Conservation (phyloP, 2,329 filamentous ascomycete species). For the Alternaria triticina region DNA sequence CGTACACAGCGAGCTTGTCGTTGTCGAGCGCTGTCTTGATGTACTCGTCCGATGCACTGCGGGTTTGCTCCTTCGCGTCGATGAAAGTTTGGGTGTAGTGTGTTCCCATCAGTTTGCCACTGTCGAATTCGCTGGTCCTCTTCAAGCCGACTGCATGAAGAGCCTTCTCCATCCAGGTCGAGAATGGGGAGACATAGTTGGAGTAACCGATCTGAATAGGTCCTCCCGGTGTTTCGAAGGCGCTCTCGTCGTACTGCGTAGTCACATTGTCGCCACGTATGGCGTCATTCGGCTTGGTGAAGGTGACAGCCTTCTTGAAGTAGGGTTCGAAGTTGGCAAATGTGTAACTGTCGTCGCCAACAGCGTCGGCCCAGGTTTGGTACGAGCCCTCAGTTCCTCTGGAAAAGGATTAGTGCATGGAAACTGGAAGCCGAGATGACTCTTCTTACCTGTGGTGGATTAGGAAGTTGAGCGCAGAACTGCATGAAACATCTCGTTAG, state of each 20-base stretch:
- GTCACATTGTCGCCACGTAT: slow-evolving; percentile 13
- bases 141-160: slow-evolving; percentile 20
- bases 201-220: slow-evolving; percentile 26
- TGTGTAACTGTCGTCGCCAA: background rate
- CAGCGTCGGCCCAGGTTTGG: background rate
- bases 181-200: slow-evolving; percentile 22
- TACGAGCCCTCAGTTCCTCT: background rate
- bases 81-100: slow-evolving; percentile 33
- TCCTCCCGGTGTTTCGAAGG: slow-evolving; percentile 1
- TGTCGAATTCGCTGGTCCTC: slow-evolving; percentile 15
- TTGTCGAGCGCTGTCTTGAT: slow-evolving; percentile 2
- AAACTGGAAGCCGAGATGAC: background rate
- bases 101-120: slow-evolving; percentile 18
- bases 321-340: background rate
- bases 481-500: background rate
- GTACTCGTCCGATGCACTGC: slow-evolving; percentile 11
- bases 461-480: background rate
- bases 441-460: background rate
- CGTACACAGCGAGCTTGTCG: slow-evolving; percentile 30
- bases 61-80: slow-evolving; percentile 14
- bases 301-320: slow-evolving; percentile 34
- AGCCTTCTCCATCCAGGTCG: slow-evolving; percentile 18
- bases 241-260: slow-evolving; percentile 8
- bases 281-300: slow-evolving; percentile 27
- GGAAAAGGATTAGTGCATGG: background rate